Evolutionary conservation across 1,139 yeast genomes (phyloP).

Genomic region (Arxiozyma bovina): DNA sequence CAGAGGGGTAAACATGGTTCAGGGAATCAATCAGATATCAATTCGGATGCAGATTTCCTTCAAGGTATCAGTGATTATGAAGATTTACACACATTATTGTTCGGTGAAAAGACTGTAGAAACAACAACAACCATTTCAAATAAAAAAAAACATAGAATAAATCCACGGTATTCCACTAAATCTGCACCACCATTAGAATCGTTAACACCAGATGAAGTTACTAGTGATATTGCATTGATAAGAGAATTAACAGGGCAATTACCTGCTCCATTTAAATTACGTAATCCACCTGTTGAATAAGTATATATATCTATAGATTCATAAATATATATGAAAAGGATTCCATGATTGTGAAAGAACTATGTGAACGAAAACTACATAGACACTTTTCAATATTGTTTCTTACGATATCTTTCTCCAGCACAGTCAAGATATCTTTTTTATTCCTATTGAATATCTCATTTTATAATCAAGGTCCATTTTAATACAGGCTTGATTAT

Average conservation of each 20-base stretch:
- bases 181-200: conserved; percentile 31
- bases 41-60: conserved; percentile 26
- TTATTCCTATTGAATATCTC: too few relatives aligned
- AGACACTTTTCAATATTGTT: neutral
- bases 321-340: too few relatives aligned
- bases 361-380: neutral
- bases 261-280: conserved; percentile 28
- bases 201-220: conserved; percentile 28
- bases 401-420: too few relatives aligned
- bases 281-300: conserved; percentile 3
- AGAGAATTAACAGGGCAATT: conserved; percentile 27
- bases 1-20: conserved; percentile 1
- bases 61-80: conserved; percentile 29
- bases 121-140: conserved; percentile 7
- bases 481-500: too few relatives aligned
- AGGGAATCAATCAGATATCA: conserved; percentile 13
- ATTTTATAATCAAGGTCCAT: too few relatives aligned
- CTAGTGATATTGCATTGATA: conserved; percentile 29
- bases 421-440: too few relatives aligned
- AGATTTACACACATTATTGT: conserved; percentile 25
- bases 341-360: too few relatives aligned
- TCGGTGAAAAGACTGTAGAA: conserved; percentile 24
- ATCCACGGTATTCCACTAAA: conserved; percentile 29
- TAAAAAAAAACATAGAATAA: conserved; percentile 25
- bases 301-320: too few relatives aligned